Conservation (phyloP, 345 rosid species). For the Bruguiera sexangula region DNA sequence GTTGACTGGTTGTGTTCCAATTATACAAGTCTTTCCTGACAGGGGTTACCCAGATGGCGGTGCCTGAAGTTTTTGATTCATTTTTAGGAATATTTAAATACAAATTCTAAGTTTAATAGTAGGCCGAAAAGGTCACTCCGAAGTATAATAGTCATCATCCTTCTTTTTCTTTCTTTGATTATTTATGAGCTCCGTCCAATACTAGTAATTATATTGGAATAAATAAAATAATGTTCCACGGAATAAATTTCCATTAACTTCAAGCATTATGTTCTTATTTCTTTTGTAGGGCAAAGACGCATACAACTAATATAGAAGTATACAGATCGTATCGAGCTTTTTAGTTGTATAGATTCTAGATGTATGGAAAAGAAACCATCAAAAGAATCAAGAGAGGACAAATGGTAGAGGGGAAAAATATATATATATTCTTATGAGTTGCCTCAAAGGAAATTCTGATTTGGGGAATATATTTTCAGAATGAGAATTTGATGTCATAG, state of each 20-base stretch:
- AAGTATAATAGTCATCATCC: no score
- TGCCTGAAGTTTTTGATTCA: no score
- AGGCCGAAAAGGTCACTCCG: no score
- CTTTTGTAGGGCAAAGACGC: neutral
- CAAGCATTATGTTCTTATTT: neutral
- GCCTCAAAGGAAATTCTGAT: constrained; percentile 25
- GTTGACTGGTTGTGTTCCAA: no score
- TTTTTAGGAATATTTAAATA: no score
- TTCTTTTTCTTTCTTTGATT: no score
- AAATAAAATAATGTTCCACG: no score
- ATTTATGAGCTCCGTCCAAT: no score
- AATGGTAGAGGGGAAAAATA: neutral
- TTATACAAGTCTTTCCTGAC: no score
- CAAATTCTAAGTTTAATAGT: no score
- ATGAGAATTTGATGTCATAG: neutral
- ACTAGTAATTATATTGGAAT: no score
- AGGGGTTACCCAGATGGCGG: no score
- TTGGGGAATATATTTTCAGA: constrained; percentile 27
- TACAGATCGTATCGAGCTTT: constrained; percentile 22
- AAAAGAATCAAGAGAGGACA: neutral
- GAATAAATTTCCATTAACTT: neutral
- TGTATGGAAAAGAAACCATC: constrained; percentile 23
- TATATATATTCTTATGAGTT: constrained; percentile 17
- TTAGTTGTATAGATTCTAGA: constrained; percentile 29
- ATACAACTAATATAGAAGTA: constrained; percentile 11